Percentiles rank a stretch among this genome's conserved stretches.
Conservation (phyloP, 148 eudicot genomes). For the Arctostaphylos glauca region DNA sequence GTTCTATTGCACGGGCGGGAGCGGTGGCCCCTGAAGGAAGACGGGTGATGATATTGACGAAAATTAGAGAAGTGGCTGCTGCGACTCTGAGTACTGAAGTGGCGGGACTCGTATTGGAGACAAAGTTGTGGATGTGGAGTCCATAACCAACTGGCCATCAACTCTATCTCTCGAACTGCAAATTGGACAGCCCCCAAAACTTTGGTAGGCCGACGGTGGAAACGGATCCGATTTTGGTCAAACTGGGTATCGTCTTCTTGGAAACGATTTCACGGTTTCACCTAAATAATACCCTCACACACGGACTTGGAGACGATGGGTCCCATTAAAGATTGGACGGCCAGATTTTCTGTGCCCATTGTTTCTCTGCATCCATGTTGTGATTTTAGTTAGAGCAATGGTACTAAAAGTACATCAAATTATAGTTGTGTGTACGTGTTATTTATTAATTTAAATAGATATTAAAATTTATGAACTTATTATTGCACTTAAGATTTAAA, state of each 20-base stretch:
- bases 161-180: not conserved
- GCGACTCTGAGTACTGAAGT: not conserved
- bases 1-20: slow-evolving; percentile 10
- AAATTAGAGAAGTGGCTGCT: slow-evolving; percentile 1
- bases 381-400: too few species aligned
- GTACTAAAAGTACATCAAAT: too few species aligned
- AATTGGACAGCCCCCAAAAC: not conserved
- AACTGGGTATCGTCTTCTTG: not conserved
- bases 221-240: not conserved
- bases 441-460: too few species aligned
- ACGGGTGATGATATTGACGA: not conserved
- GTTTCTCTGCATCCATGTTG: too few species aligned
- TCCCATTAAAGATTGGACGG: too few species aligned
- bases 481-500: too few species aligned
- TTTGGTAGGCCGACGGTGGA: not conserved
- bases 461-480: too few species aligned
- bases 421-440: too few species aligned
- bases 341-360: too few species aligned
- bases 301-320: too few species aligned
- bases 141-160: slow-evolving; percentile 26
- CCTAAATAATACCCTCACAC: too few species aligned
- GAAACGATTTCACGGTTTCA: not conserved
- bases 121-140: slow-evolving; percentile 12
- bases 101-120: slow-evolving; percentile 13
- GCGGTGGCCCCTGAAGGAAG: not conserved